Percentiles rank a stretch among this genome's conserved stretches.
Conservation (phyloP, 345 rosid genomes). For the Rhodomyrtus tomentosa region DNA sequence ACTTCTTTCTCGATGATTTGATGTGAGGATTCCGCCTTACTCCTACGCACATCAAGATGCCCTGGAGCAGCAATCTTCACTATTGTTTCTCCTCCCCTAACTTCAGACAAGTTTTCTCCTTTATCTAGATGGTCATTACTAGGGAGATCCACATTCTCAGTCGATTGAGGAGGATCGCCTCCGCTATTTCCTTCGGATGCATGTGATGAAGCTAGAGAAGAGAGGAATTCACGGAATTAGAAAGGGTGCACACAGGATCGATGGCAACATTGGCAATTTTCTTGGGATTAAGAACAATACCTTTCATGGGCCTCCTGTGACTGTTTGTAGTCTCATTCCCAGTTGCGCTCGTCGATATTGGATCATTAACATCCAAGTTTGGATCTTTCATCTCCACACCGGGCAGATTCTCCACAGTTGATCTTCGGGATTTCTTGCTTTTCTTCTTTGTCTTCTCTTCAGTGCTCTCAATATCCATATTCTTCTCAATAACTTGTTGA, state of each 20-base stretch:
- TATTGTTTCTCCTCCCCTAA: neutral
- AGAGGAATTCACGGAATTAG: neutral
- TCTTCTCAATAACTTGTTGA: neutral
- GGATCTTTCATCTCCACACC: neutral
- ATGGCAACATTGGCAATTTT: neutral
- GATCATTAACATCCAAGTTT: neutral
- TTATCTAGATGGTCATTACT: neutral
- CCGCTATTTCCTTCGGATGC: slow-evolving; percentile 4
- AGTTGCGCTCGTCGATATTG: neutral
- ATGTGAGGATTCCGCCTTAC: neutral
- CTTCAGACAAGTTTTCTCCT: neutral
- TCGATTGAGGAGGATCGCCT: slow-evolving; percentile 3
- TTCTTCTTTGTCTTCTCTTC: neutral
- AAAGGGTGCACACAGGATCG: neutral
- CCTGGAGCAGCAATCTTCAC: neutral
- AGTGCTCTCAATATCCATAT: neutral
- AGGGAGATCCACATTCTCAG: neutral
- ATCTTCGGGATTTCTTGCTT: neutral
- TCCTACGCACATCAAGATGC: neutral
- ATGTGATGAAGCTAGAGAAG: neutral
- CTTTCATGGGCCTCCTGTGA: neutral
- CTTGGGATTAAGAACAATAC: neutral
- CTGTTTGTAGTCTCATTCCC: neutral
- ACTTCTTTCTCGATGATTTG: neutral
- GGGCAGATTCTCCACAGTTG: neutral